Base-by-base conservation (phyloP, 1,139 yeast genomes). In the Debaryomyces subglobosus region DNA sequence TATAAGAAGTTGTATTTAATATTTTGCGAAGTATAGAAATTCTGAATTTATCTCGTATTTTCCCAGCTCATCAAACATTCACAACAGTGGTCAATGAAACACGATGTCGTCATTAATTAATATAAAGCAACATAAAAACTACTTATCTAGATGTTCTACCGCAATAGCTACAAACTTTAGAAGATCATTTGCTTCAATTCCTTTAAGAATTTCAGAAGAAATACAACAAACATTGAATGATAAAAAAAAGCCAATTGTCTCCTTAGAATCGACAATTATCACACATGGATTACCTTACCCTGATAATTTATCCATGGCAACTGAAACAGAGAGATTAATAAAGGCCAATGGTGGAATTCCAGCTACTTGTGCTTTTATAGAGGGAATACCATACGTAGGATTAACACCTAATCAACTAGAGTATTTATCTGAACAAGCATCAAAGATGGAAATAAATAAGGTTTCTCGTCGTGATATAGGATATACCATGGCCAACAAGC, bases 281-380 rank as follows among this genome's bases (percentile, higher is more conserved):
- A 86, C 96, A 6, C 97, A 91, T 70, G 97, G 97, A 0, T 75
- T 90, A 44, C 96, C 96, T 6, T 88, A 70, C 61, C 97, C 97
- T 0, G 78, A 79, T 39, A 90, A 91, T 59, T 60, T 88, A 10
- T 73, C 76, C 21, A 85, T 90, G 90, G 96, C 96, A 0, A 60
- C 61, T 30, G 67, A 72, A 1, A 96, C 89, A 1, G 96, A 90
- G 63, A 53, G 65, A 12, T 72, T 78, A 8, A 78, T 90, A 24
- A 71, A 96, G 39, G 63, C 67, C 0, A 65, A 75, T 44, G 95
- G 95, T 3, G 94, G 85, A 0, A 68, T 87, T 4, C 97, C 97
- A 0, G 97, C 97, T 0, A 89, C 97, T 0, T 84, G 87, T 53
- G 96, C 92, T 0, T 86, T 91, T 58, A 64, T 90, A 24, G 65